Conservation (phyloP, 805 yeast species). For the Wickerhamiella hasegawae region DNA sequence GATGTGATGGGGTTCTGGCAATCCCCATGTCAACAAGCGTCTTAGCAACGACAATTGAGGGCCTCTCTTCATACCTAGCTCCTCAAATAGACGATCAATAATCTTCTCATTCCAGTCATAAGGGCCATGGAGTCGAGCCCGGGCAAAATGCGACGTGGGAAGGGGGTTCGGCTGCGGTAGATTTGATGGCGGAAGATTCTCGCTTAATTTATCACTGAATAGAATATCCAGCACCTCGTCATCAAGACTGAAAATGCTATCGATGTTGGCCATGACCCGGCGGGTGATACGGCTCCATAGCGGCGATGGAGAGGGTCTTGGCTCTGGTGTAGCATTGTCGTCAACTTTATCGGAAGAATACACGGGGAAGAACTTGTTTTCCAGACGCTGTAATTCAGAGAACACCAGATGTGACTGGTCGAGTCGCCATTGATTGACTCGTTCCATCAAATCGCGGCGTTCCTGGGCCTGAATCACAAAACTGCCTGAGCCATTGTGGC, state of each 20-base stretch:
- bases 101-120: slow-evolving; percentile 10
- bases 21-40: too few species aligned
- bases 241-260: slow-evolving; percentile 20
- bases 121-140: slow-evolving; percentile 7
- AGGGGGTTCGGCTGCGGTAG: too few species aligned
- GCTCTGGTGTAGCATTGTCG: neutral
- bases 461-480: slow-evolving; percentile 8
- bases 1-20: too few species aligned
- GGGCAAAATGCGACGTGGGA: slow-evolving; percentile 2
- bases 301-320: neutral
- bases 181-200: too few species aligned
- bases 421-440: slow-evolving; percentile 27
- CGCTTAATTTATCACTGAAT: slow-evolving; percentile 11
- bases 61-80: neutral
- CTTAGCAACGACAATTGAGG: neutral
- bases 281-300: too few species aligned
- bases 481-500: slow-evolving; percentile 23
- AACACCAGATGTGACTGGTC: slow-evolving; percentile 23
- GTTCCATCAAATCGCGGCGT: slow-evolving; percentile 19
- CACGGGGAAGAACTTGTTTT: slow-evolving; percentile 7
- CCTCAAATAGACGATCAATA: slow-evolving; percentile 1
- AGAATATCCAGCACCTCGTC: slow-evolving; percentile 23
- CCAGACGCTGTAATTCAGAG: slow-evolving; percentile 17
- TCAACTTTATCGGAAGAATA: too few species aligned
- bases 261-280: slow-evolving; percentile 9